Conservation (phyloP, 441 rosid genomes). For the Dalechampia spathulata region DNA sequence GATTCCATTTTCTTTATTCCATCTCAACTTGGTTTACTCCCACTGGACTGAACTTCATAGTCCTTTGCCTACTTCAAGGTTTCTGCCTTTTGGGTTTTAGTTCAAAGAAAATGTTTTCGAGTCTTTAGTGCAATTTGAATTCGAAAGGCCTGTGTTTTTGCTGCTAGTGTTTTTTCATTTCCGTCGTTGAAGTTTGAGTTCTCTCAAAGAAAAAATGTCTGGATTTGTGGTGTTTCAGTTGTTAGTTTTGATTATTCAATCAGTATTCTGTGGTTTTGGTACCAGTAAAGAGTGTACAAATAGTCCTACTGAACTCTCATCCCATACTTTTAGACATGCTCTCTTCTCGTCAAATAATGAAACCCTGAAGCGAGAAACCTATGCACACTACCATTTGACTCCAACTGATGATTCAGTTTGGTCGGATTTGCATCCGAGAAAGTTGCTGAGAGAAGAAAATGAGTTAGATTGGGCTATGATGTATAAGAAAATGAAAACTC, state of each 20-base stretch:
- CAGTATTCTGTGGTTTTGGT: slow-evolving; percentile 21
- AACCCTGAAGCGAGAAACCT: slow-evolving; percentile 52
- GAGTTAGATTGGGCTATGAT: slow-evolving; percentile 55
- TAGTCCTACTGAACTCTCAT: slow-evolving; percentile 50
- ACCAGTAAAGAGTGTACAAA: slow-evolving; percentile 78
- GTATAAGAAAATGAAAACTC: slow-evolving; percentile 59
- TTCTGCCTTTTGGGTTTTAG: slow-evolving; percentile 11
- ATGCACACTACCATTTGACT: slow-evolving; percentile 70
- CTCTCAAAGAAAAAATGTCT: slow-evolving; percentile 24
- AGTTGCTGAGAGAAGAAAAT: slow-evolving; percentile 45
- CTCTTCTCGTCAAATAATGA: slow-evolving; percentile 57
- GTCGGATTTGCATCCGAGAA: slow-evolving; percentile 71
- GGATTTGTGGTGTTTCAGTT: slow-evolving; percentile 15
- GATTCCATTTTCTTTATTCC: slow-evolving; percentile 6
- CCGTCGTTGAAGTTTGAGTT: not conserved
- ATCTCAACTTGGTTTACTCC: slow-evolving; percentile 4
- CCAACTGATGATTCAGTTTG: slow-evolving; percentile 82
- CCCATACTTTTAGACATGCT: slow-evolving; percentile 63
- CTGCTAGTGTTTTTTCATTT: not conserved
- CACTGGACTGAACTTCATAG: slow-evolving; percentile 10
- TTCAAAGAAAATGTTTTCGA: not conserved
- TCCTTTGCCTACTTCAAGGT: slow-evolving; percentile 4
- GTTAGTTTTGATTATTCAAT: slow-evolving; percentile 22
- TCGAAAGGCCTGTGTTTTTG: not conserved
- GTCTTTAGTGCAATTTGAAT: slow-evolving; percentile 6